phyloP scores from a whole-genome alignment of 106 monocot genomes.

The Acanthochlamys bracteata region DNA sequence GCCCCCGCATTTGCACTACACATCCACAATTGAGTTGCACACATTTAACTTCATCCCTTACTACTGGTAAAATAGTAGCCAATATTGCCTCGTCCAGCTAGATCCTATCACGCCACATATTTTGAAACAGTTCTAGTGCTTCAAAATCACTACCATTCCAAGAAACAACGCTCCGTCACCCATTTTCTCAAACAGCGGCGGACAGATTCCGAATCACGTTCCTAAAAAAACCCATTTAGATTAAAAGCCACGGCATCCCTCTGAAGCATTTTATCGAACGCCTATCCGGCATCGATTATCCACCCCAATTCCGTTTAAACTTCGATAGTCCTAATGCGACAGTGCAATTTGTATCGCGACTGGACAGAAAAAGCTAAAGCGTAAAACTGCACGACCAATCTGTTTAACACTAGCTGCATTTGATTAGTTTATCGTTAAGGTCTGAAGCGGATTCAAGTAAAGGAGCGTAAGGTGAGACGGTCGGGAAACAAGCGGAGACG shows the following conservation, averaged over 20 bases:
- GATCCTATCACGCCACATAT: constrained; percentile 14
- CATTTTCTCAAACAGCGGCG: not conserved
- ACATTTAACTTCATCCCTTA: constrained; percentile 11
- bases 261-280: constrained; percentile 9
- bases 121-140: constrained; percentile 15
- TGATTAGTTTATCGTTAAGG: not conserved
- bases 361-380: constrained; percentile 1
- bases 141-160: constrained; percentile 21
- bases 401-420: too few relatives aligned
- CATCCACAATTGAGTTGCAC: constrained; percentile 16
- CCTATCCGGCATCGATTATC: not conserved
- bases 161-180: constrained; percentile 7
- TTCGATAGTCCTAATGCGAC: constrained; percentile 11
- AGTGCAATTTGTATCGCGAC: constrained; percentile 2
- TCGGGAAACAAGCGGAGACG: constrained; percentile 1
- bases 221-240: not conserved
- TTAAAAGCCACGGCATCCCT: constrained; percentile 10
- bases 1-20: constrained; percentile 35
- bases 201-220: not conserved
- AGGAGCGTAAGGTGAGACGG: constrained; percentile 13
- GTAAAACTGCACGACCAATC: constrained; percentile 9
- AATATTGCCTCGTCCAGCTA: constrained; percentile 27
- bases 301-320: constrained; percentile 5
- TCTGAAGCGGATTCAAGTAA: constrained; percentile 12
- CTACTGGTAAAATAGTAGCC: constrained; percentile 18